Conservation (phyloP, 78 protist species). For the Mantamonas sphyraenae region DNA sequence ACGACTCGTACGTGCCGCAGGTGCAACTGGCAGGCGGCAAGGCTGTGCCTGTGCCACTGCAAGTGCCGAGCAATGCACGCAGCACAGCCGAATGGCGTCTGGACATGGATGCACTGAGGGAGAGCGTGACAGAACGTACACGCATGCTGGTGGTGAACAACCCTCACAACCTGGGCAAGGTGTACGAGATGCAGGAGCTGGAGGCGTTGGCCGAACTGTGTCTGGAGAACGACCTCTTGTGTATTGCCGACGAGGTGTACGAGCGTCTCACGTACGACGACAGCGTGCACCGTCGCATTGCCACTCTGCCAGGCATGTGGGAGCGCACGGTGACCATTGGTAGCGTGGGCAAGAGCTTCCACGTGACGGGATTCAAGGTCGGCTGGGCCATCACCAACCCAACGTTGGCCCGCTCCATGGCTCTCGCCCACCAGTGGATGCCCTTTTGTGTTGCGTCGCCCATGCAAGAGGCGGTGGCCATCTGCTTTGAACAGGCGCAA, state of each 20-base stretch:
- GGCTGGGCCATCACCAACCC: not conserved
- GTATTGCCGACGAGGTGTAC: constrained; percentile 51
- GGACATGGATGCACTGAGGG: constrained; percentile 3
- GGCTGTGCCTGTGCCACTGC: too few relatives aligned
- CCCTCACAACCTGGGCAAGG: constrained; percentile 45
- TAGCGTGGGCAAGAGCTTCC: constrained; percentile 63
- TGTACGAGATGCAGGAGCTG: constrained; percentile 35
- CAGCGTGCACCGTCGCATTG: not conserved
- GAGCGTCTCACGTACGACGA: constrained; percentile 19
- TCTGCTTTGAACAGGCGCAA: not conserved
- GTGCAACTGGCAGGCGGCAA: too few relatives aligned
- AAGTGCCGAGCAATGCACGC: constrained; percentile 6
- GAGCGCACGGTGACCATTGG: constrained; percentile 62
- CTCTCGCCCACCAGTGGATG: not conserved
- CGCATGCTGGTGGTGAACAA: constrained; percentile 20
- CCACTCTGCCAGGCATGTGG: constrained; percentile 16
- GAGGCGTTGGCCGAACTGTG: constrained; percentile 16
- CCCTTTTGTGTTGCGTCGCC: constrained; percentile 33
- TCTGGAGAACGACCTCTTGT: constrained; percentile 1
- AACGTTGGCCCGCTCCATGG: not conserved
- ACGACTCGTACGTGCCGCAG: too few relatives aligned
- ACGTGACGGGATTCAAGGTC: constrained; percentile 35
- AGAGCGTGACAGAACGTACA: not conserved
- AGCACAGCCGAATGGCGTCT: constrained; percentile 15
- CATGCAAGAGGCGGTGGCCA: constrained; percentile 20